Percentiles rank a stretch among this genome's conserved stretches.
Conservation (phyloP, 2,329 filamentous ascomycete genomes). For the Beauveria brongniartii region DNA sequence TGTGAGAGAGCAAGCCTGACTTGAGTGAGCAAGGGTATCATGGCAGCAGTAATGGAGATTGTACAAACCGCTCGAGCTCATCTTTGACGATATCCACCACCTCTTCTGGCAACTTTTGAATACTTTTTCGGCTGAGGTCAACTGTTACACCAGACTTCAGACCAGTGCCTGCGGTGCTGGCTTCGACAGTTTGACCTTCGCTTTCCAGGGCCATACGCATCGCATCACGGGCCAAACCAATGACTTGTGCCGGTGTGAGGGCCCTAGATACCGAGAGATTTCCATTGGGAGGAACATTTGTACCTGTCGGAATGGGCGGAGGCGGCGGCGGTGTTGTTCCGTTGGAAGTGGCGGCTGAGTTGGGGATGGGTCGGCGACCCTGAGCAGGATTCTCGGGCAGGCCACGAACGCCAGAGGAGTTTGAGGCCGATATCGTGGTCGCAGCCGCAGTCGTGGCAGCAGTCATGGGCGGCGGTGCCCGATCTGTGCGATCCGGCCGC, state of each 20-base stretch:
- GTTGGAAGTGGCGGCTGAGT: constrained; percentile 31
- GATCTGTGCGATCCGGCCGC: constrained; percentile 18
- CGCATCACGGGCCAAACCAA: constrained; percentile 56
- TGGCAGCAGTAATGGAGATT: background rate
- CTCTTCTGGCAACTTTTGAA: constrained; percentile 62
- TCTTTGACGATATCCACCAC: constrained; percentile 68
- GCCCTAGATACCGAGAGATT: constrained; percentile 42
- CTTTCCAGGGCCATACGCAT: constrained; percentile 60
- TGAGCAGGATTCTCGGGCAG: constrained; percentile 33
- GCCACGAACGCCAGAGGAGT: constrained; percentile 19
- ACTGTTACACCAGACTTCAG: constrained; percentile 67
- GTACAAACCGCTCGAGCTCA: constrained; percentile 59
- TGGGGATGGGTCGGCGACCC: constrained; percentile 31
- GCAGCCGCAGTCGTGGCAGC: constrained; percentile 11
- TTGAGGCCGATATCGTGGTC: background rate
- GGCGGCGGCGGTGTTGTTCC: constrained; percentile 33
- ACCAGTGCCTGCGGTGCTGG: constrained; percentile 46
- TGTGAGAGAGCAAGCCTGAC: constrained; percentile 66
- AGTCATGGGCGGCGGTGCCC: constrained; percentile 11
- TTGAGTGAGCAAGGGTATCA: constrained; percentile 7
- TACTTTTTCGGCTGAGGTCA: constrained; percentile 68
- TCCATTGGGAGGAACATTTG: constrained; percentile 38
- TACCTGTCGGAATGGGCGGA: constrained; percentile 39
- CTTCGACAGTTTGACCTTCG: constrained; percentile 55
- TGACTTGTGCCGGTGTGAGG: constrained; percentile 55